Conservation (phyloP, 148 eudicot genomes). For the Nyssa sinensis region DNA sequence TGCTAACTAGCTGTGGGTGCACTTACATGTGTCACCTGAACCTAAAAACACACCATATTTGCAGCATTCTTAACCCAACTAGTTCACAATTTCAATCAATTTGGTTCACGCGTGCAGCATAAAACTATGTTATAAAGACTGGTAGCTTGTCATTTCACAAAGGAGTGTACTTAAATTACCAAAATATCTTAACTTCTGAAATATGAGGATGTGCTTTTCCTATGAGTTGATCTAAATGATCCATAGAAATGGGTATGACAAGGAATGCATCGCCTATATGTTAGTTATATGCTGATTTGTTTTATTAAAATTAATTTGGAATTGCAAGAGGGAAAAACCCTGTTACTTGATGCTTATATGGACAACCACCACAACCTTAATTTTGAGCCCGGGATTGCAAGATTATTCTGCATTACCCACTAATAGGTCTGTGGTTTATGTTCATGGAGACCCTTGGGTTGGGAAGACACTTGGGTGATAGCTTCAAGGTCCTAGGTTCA, state of each 20-base stretch:
- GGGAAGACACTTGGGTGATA: no score
- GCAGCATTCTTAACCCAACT: background rate
- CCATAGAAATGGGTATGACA: background rate
- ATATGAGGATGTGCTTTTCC: background rate
- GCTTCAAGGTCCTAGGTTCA: no score
- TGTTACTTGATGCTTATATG: background rate
- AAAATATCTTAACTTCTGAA: no score
- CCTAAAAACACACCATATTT: background rate
- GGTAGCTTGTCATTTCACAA: no score
- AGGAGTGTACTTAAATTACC: no score
- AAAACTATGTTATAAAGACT: background rate
- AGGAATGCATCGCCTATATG: background rate
- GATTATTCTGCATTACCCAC: background rate
- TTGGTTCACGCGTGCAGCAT: background rate
- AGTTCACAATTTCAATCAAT: background rate
- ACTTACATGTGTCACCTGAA: background rate
- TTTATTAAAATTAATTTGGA: background rate
- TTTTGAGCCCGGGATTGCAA: background rate
- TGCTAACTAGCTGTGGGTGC: background rate
- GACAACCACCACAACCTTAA: background rate
- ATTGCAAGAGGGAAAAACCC: background rate
- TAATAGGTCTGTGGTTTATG: background rate
- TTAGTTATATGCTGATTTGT: background rate
- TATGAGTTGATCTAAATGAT: background rate
- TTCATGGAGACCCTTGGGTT: no score